These are phyloP conservation scores for Apiotrichum gracile DNA, from an alignment of 1,284 basidiomycete genomes.

Conservation along the genomic window DNA sequence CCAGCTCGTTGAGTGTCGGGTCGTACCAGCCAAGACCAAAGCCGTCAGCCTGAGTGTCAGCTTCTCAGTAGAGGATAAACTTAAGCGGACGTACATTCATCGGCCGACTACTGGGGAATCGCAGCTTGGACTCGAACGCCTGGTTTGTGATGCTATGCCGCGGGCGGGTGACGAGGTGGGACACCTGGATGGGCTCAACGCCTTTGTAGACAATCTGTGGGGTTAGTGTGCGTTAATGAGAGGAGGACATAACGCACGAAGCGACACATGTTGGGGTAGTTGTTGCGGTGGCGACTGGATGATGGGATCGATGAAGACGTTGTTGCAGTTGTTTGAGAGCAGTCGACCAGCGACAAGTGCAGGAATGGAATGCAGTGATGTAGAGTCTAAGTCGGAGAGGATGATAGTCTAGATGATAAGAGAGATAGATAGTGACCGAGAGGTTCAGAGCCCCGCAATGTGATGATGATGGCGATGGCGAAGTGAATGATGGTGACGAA, in stretches of 20 bases:
- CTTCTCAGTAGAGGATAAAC: background rate
- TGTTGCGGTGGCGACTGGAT: too few species aligned
- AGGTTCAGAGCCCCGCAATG: too few species aligned
- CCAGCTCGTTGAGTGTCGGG: conserved; percentile 17
- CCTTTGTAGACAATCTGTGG: conserved; percentile 69
- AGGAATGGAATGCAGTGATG: too few species aligned
- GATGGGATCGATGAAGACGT: too few species aligned
- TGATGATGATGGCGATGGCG: too few species aligned
- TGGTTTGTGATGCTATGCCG: conserved; percentile 95
- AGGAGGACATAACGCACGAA: background rate
- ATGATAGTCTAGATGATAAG: too few species aligned
- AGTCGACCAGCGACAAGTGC: too few species aligned
- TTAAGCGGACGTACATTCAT: conserved; percentile 72
- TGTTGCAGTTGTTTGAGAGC: too few species aligned
- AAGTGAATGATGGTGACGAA: too few species aligned
- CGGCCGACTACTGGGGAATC: conserved; percentile 70
- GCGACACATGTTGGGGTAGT: too few species aligned
- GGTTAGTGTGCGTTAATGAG: background rate
- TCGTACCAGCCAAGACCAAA: conserved; percentile 82
- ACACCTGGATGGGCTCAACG: conserved; percentile 76
- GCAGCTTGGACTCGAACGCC: conserved; percentile 82
- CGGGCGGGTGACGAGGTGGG: conserved; percentile 82
- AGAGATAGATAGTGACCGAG: too few species aligned
- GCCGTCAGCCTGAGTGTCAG: conserved; percentile 63
- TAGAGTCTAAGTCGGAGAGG: too few species aligned